A percentile compares a stretch with the other conserved stretches of the same genome.
phyloP scores from a whole-genome alignment of 2,329 filamentous ascomycete species.

The Ascochyta rabiei region DNA sequence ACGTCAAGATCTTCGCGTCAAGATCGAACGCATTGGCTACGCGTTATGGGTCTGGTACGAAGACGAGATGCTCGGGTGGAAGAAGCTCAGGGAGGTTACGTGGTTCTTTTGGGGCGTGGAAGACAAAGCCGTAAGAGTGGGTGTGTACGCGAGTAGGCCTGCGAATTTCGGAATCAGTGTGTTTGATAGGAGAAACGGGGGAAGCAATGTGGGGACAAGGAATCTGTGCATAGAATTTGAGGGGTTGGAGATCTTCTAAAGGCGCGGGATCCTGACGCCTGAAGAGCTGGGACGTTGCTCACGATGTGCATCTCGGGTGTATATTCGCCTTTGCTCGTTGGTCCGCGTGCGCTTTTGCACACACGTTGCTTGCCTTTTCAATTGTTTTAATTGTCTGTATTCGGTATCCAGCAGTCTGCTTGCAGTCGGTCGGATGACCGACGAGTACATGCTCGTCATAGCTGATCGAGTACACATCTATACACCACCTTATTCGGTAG shows the following conservation, averaged over 20 bases:
- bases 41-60: conserved; percentile 65
- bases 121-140: conserved; percentile 63
- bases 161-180: conserved; percentile 52
- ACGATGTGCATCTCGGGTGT: neutral
- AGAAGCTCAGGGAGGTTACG: conserved; percentile 64
- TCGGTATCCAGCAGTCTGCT: neutral
- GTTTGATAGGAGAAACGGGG: conserved; percentile 42
- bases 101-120: conserved; percentile 67
- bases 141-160: conserved; percentile 64
- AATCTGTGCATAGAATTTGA: conserved; percentile 51
- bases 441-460: neutral
- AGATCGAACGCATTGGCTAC: conserved; percentile 62
- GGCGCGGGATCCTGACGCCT: too few species aligned
- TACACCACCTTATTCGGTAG: neutral
- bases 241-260: conserved; percentile 48
- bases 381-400: neutral
- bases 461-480: neutral
- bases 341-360: neutral
- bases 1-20: conserved; percentile 60
- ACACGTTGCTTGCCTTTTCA: neutral
- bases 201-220: conserved; percentile 32
- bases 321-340: neutral
- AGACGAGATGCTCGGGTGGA: conserved; percentile 55
- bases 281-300: neutral
- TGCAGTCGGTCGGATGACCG: neutral